phyloP scores from a whole-genome alignment of 768 basidiomycete genomes.

The Coprinopsis strossmayeri region DNA sequence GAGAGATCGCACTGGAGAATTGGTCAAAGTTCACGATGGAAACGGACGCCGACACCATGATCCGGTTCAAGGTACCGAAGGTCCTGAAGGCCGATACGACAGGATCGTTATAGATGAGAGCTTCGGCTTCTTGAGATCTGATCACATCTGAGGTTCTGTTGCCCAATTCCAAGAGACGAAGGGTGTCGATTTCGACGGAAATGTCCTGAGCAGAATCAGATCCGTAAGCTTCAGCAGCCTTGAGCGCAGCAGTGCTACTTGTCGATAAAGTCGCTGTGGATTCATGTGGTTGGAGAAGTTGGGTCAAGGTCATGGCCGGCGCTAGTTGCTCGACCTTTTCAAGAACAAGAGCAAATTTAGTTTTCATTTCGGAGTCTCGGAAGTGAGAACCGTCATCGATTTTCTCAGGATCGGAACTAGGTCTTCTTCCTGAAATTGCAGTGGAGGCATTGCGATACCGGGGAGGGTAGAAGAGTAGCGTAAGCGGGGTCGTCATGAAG shows the following conservation, averaged over 20 bases:
- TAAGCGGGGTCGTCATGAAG: conserved; percentile 80
- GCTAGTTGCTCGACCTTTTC: conserved; percentile 80
- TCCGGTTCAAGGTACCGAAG: conserved; percentile 64
- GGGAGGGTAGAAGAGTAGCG: conserved; percentile 69
- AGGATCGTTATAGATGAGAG: conserved; percentile 64
- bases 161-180: conserved; percentile 86
- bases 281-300: conserved; percentile 51
- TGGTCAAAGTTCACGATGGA: conserved; percentile 70
- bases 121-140: conserved; percentile 72
- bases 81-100: conserved; percentile 70
- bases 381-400: conserved; percentile 8
- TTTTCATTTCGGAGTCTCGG: conserved; percentile 38
- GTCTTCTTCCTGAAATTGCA: neutral
- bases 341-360: conserved; percentile 63
- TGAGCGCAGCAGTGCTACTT: neutral
- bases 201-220: neutral
- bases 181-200: conserved; percentile 53
- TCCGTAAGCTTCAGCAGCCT: neutral
- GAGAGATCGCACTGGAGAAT: conserved; percentile 59
- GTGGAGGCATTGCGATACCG: conserved; percentile 35
- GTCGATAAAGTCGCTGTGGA: neutral
- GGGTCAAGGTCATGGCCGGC: conserved; percentile 73
- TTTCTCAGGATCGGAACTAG: conserved; percentile 1
- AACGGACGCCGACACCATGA: conserved; percentile 63
- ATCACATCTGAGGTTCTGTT: conserved; percentile 85